Evolutionary conservation across 2,329 filamentous ascomycete genomes (phyloP).

Genomic region (Thelonectria blattea): DNA sequence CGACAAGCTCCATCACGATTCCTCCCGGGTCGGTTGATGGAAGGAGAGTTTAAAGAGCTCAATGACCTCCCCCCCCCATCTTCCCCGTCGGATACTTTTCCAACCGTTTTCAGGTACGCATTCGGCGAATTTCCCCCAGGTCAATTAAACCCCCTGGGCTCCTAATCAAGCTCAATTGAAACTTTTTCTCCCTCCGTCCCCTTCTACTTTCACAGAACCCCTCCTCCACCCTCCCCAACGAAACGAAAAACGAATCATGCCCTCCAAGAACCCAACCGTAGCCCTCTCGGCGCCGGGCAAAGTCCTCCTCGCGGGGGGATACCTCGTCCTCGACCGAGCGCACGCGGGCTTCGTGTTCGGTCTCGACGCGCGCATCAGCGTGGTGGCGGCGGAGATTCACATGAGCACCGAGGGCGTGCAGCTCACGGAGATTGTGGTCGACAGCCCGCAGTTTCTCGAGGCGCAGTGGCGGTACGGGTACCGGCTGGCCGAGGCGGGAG

Average conservation of each 20-base stretch:
- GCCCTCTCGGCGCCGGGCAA: slow-evolving; percentile 94
- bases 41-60: slow-evolving; percentile 25
- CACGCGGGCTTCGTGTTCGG: slow-evolving; percentile 80
- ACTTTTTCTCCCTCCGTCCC: not conserved
- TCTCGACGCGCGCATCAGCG: slow-evolving; percentile 71
- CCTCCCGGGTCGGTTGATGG: slow-evolving; percentile 19
- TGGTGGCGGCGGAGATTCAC: slow-evolving; percentile 62
- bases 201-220: not conserved
- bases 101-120: not conserved
- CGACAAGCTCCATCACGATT: slow-evolving; percentile 25
- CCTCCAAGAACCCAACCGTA: slow-evolving; percentile 44
- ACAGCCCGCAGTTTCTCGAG: slow-evolving; percentile 87
- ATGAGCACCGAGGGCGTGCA: slow-evolving; percentile 69
- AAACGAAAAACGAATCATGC: slow-evolving; percentile 25
- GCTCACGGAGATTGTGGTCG: slow-evolving; percentile 77
- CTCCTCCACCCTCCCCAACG: not conserved
- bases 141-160: not conserved
- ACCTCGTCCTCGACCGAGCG: slow-evolving; percentile 86
- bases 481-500: slow-evolving; percentile 69
- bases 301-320: slow-evolving; percentile 92
- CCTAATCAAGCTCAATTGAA: not conserved
- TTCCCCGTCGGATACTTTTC: not conserved
- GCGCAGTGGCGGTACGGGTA: slow-evolving; percentile 90
- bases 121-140: not conserved
- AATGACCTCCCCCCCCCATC: slow-evolving; percentile 7